Evolutionary conservation across 352 stramenopile species (phyloP).

Genomic region (Blastocystis sp.): DNA sequence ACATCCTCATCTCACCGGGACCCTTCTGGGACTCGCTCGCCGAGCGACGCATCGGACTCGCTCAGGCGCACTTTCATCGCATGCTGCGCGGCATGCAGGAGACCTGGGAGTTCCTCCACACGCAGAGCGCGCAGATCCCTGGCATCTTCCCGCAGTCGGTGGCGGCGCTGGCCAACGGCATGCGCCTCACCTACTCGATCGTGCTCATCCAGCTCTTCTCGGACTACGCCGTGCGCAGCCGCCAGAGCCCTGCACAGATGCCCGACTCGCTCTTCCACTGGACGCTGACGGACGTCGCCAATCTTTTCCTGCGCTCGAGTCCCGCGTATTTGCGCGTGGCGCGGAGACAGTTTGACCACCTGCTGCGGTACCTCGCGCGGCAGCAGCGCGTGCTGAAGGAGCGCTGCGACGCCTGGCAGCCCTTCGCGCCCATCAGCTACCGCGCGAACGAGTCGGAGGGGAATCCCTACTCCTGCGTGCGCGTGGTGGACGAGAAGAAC

Average conservation of each 20-base stretch:
- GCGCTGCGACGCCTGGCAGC: slow-evolving; percentile 33
- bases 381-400: slow-evolving; percentile 16
- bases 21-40: slow-evolving; percentile 36
- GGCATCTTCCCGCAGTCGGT: slow-evolving; percentile 32
- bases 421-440: slow-evolving; percentile 35
- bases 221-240: background rate
- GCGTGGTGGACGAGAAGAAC: slow-evolving; percentile 42
- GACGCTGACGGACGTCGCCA: slow-evolving; percentile 20
- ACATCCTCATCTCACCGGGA: slow-evolving; percentile 38
- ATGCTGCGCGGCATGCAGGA: slow-evolving; percentile 24
- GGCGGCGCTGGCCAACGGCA: slow-evolving; percentile 28
- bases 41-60: background rate
- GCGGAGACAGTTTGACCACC: background rate
- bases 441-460: background rate
- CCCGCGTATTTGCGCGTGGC: background rate
- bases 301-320: slow-evolving; percentile 8
- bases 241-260: slow-evolving; percentile 8
- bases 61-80: background rate
- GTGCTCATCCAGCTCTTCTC: slow-evolving; percentile 25
- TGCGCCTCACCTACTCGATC: slow-evolving; percentile 28
- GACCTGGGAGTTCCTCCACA: background rate
- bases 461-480: slow-evolving; percentile 5
- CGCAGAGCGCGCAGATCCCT: background rate
- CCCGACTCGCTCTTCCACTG: slow-evolving; percentile 15
- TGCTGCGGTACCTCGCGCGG: background rate